A percentile compares a stretch with the other conserved stretches of the same genome.
Conservation (phyloP, 805 yeast species). For the Clavispora asparagi region DNA sequence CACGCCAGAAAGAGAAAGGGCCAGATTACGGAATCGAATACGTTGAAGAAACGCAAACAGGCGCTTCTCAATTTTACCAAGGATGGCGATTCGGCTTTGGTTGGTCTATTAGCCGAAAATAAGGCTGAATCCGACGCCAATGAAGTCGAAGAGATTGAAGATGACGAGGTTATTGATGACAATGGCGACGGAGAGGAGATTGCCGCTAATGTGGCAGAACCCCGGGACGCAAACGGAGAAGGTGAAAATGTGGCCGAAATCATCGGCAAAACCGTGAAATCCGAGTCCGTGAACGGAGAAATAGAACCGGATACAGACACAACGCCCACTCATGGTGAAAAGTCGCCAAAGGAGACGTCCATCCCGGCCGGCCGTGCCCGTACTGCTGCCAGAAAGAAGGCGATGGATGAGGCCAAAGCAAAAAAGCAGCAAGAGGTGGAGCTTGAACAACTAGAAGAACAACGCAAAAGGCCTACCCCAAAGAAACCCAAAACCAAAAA, state of each 20-base stretch:
- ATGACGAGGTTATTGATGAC: no score
- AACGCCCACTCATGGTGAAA: no score
- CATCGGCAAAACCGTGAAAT: no score
- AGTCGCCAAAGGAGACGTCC: background rate
- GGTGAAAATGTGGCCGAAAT: no score
- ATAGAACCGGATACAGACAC: no score
- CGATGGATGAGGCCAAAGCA: slow-evolving; percentile 4
- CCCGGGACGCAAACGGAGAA: no score
- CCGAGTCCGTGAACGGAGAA: no score
- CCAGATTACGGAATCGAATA: slow-evolving; percentile 21
- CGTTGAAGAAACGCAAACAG: slow-evolving; percentile 19
- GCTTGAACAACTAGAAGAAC: background rate
- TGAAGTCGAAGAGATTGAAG: background rate
- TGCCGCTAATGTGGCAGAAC: no score
- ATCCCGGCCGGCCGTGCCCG: background rate
- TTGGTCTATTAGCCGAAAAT: background rate
- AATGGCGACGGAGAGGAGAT: no score
- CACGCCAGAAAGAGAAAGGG: slow-evolving; percentile 17
- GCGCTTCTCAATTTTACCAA: slow-evolving; percentile 8
- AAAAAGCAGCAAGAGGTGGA: slow-evolving; percentile 1
- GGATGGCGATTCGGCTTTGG: background rate
- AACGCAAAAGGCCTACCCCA: slow-evolving; percentile 1
- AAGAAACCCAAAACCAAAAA: slow-evolving; percentile 3
- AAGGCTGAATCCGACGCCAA: no score
- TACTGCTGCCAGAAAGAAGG: slow-evolving; percentile 1